Conservation (phyloP, 345 rosid genomes). For the Sisymbrium irio region DNA sequence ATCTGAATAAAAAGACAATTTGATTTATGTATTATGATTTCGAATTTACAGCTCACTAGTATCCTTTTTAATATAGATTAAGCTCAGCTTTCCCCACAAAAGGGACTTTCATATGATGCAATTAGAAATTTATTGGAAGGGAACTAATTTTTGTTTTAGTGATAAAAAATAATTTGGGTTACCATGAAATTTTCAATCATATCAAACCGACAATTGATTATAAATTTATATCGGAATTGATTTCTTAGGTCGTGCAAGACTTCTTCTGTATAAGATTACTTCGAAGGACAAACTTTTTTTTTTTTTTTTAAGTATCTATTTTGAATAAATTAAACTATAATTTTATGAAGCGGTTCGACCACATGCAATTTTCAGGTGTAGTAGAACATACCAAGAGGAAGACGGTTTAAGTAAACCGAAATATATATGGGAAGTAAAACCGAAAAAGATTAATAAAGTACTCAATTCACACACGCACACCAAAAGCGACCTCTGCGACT, state of each 20-base stretch:
- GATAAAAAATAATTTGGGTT: not conserved
- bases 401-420: constrained; percentile 3
- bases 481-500: not conserved
- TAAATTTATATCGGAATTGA: not conserved
- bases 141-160: not conserved
- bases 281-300: not conserved
- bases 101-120: too few relatives aligned
- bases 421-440: not conserved
- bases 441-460: not conserved
- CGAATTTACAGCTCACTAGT: not conserved
- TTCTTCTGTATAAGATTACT: not conserved
- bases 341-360: not conserved
- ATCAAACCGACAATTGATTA: constrained; percentile 13
- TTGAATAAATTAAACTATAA: not conserved
- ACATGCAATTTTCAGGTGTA: not conserved
- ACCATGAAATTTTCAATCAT: not conserved
- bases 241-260: not conserved
- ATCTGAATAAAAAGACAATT: not conserved
- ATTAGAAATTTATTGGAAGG: not conserved
- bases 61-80: not conserved
- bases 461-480: not conserved
- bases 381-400: not conserved
- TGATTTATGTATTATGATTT: not conserved
- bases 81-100: too few relatives aligned
- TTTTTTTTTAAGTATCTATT: not conserved